Evolutionary conservation across 164 flowering plant species (phyloP).

Genomic region (Piper longum): DNA sequence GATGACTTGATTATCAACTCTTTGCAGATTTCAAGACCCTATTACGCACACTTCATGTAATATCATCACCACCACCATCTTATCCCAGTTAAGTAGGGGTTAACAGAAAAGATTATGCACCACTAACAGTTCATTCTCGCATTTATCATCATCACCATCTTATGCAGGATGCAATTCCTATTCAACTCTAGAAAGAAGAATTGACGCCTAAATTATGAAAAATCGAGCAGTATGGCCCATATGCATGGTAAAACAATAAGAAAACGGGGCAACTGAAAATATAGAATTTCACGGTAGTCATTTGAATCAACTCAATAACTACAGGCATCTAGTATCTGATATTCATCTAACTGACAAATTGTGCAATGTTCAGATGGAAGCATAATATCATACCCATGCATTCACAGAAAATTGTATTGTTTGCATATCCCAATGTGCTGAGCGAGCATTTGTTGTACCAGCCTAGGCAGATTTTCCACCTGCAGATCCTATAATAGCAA

Average conservation of each 20-base stretch:
- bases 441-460: constrained; percentile 27
- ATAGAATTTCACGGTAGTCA: too few relatives aligned
- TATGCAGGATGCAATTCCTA: too few relatives aligned
- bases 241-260: neutral
- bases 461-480: constrained; percentile 45
- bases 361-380: neutral
- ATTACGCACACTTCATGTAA: too few relatives aligned
- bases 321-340: neutral
- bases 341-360: neutral
- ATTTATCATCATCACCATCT: too few relatives aligned
- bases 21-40: too few relatives aligned
- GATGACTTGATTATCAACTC: neutral
- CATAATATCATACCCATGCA: constrained; percentile 70
- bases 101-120: too few relatives aligned
- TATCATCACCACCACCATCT: too few relatives aligned
- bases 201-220: neutral
- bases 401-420: constrained; percentile 87
- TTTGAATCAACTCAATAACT: too few relatives aligned
- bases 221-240: neutral
- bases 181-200: neutral
- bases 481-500: constrained; percentile 34
- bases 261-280: too few relatives aligned
- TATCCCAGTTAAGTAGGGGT: too few relatives aligned
- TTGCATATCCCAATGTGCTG: constrained; percentile 72
- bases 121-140: too few relatives aligned